Evolutionary conservation across 192 early-diverging fungal genomes (phyloP), one percentile per base, ranked within the genome.

Genomic region (Spizellomyces sp.): DNA sequence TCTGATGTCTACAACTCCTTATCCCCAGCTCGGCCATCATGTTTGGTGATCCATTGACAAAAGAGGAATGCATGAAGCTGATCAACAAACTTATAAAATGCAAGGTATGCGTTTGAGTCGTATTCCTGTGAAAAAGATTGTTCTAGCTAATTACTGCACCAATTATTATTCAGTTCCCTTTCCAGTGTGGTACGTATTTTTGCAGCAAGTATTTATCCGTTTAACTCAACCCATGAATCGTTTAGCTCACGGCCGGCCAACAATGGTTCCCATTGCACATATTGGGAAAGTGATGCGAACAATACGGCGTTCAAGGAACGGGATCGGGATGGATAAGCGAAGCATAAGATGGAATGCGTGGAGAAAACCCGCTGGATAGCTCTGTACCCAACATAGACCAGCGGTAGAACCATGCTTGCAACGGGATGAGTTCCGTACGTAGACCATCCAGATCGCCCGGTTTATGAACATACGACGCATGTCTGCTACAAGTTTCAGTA

Each of bases 31-130:
- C 81, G 9, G 90, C 92, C 9, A 90, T 93, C 22, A 92, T 87
- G 87, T 93, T 93, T 75, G 90, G 90, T 48, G 89, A 91, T 50
- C 64, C 60, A 17, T 77, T 93, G 4, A 72, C 80, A 0, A 10
- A 68, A 8, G 59, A 67, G 4, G 72, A 83, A 48, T 92, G 90
- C 77, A 54, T 73, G 58, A 44, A 64, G 10, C 59, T 93, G n/a
- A 76, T 92, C 4, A 9, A 72, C 6, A 70, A 80, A 44, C 61
- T 93, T 17, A 65, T 86, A 1, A 52, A 68, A 3, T 91, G 90
- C 61, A 66, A 56, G 22, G 67, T 69, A 46, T 10, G 67, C 4
- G 52, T 43, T 2, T 36, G 0, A 36, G 27, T 36, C 1, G 12
- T 4, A 10, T 22, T 17, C 59, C 12, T 36, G 12, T 10, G 4